These are phyloP conservation scores for Trypanosoma brucei DNA, from an alignment of 208 protist species.

Conservation along the genomic window DNA sequence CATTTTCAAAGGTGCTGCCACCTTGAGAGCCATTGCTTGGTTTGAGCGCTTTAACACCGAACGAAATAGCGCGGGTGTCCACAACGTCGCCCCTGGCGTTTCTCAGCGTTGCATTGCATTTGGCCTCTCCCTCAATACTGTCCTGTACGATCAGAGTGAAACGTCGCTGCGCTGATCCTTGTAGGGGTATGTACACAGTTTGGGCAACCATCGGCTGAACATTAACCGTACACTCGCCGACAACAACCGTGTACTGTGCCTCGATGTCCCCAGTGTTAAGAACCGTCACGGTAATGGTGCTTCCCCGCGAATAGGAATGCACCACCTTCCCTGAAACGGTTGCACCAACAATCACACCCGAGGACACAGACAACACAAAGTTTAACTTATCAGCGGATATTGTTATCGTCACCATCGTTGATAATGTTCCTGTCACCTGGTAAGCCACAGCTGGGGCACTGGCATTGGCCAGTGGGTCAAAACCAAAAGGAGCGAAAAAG, in stretches of 20 bases:
- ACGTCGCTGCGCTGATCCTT: constrained; percentile 12
- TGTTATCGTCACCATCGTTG: constrained; percentile 65
- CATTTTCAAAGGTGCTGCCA: constrained; percentile 29
- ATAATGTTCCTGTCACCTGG: constrained; percentile 25
- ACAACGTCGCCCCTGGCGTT: constrained; percentile 42
- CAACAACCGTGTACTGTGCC: constrained; percentile 47
- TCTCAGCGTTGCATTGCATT: constrained; percentile 46
- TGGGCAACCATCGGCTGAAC: constrained; percentile 66
- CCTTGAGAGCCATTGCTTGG: constrained; percentile 60
- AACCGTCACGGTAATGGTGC: constrained; percentile 43
- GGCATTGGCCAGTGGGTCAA: not conserved
- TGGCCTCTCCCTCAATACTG: constrained; percentile 10
- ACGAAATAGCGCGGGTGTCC: constrained; percentile 32
- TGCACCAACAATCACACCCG: constrained; percentile 48
- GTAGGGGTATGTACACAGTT: constrained; percentile 31
- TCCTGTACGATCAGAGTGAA: constrained; percentile 55
- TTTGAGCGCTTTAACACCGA: constrained; percentile 21
- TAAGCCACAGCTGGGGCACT: constrained; percentile 54
- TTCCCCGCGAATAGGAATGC: constrained; percentile 38
- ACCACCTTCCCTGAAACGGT: constrained; percentile 31
- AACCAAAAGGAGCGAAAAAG: constrained; percentile 33
- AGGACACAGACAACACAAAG: constrained; percentile 64
- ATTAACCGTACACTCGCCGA: constrained; percentile 34
- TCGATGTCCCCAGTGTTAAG: constrained; percentile 55
- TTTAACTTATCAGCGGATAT: constrained; percentile 69